These are phyloP conservation scores for Boechera retrofracta DNA, from an alignment of 345 rosid genomes.

Conservation along the genomic window DNA sequence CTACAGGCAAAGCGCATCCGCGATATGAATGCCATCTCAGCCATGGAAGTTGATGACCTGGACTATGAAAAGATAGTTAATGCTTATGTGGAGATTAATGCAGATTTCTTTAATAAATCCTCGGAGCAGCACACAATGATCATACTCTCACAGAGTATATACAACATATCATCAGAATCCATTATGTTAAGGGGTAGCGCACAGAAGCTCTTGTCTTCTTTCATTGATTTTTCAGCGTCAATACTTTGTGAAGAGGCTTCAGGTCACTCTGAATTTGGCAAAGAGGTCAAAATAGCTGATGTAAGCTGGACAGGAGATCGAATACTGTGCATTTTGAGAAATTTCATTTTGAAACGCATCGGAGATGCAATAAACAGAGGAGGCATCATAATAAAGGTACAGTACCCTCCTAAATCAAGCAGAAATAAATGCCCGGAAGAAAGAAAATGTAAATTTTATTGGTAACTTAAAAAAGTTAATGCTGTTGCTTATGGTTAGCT, in stretches of 20 bases:
- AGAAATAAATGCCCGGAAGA: background rate
- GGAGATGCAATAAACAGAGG: conserved; percentile 69
- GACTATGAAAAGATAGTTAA: conserved; percentile 72
- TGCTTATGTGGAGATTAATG: conserved; percentile 70
- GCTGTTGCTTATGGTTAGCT: conserved; percentile 19
- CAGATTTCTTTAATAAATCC: conserved; percentile 55
- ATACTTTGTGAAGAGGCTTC: conserved; percentile 52
- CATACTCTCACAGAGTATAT: conserved; percentile 77
- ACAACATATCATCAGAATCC: conserved; percentile 78
- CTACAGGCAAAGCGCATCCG: conserved; percentile 71
- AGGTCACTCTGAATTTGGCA: conserved; percentile 37
- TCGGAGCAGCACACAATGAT: conserved; percentile 63
- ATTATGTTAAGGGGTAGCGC: conserved; percentile 79
- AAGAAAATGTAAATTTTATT: background rate
- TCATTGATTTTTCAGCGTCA: conserved; percentile 69
- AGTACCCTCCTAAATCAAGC: conserved; percentile 12
- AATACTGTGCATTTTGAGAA: conserved; percentile 56
- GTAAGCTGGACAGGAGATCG: conserved; percentile 64
- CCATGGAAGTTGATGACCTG: conserved; percentile 73
- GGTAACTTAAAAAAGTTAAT: conserved; percentile 3
- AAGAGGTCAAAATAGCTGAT: conserved; percentile 45
- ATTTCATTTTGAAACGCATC: conserved; percentile 71
- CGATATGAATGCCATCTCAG: conserved; percentile 75
- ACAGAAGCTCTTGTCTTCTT: conserved; percentile 65
- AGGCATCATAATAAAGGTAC: conserved; percentile 70